A percentile compares a stretch with the other conserved stretches of the same genome.
Conservation (phyloP, 2,329 filamentous ascomycete genomes). For the Stachybotrys elegans region DNA sequence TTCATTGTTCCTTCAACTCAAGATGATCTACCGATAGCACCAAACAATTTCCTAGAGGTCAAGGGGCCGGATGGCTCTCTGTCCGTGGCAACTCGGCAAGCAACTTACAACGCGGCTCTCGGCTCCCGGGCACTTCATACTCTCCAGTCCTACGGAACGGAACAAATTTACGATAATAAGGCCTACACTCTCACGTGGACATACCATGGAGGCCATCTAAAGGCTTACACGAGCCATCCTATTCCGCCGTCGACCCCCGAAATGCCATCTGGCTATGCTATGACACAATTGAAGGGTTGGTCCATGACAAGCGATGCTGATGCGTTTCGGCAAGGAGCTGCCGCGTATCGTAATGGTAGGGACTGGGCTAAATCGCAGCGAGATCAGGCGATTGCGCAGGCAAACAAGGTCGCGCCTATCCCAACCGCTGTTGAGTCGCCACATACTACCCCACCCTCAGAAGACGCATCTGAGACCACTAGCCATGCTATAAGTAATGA, state of each 20-base stretch:
- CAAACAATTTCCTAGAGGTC: slow-evolving; percentile 33
- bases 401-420: slow-evolving; percentile 15
- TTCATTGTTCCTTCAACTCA: slow-evolving; percentile 27
- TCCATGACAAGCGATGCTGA: slow-evolving; percentile 20
- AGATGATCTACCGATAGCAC: slow-evolving; percentile 22
- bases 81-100: slow-evolving; percentile 25
- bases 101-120: slow-evolving; percentile 28
- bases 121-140: slow-evolving; percentile 27
- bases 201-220: slow-evolving; percentile 9
- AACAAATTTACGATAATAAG: slow-evolving; percentile 28
- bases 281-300: slow-evolving; percentile 27
- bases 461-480: neutral
- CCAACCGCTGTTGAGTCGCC: neutral
- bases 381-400: slow-evolving; percentile 25
- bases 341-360: slow-evolving; percentile 33
- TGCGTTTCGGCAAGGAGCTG: slow-evolving; percentile 27
- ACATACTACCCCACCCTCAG: neutral
- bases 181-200: slow-evolving; percentile 30
- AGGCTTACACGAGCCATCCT: slow-evolving; percentile 15
- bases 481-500: neutral
- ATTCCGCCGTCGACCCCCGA: neutral
- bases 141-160: slow-evolving; percentile 25
- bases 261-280: slow-evolving; percentile 29
- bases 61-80: slow-evolving; percentile 27
- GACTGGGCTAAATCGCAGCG: slow-evolving; percentile 33